Base-by-base conservation (phyloP, 495 filamentous ascomycete species). In the Penicillium dipodomyicola region DNA sequence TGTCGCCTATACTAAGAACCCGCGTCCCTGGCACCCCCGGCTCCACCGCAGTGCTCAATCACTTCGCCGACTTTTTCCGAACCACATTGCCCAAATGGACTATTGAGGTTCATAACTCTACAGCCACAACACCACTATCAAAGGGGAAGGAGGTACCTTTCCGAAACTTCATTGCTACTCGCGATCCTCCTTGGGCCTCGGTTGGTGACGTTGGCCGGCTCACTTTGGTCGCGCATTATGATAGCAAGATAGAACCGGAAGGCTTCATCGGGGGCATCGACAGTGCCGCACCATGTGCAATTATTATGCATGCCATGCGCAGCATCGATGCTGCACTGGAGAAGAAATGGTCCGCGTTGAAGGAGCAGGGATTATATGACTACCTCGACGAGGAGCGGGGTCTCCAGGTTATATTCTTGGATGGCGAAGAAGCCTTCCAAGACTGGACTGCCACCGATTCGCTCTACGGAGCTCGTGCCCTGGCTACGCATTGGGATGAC, bases 211-310 rank as follows among this genome's bases (percentile, higher is more conserved):
- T 92, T 14, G 87, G 86, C 20, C 72, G 91, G 23, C 70, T 97
- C 64, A 92, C 91, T 11, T 79, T 97, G 30, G 95, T 92, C 22
- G 94, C 94, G 43, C 94, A 98, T 75, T 98, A 96, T 74, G 94
- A 98, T 63, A 90, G 84, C 68, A 88, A 94, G 72, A 77, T 90
- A 27, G 76, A 78, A 10, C 95, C 95, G 0, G 71, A 86, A 57
- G 94, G 91, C 0, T 98, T 98, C 69, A 91, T 98, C 49, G 94
- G 94, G 6, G 94, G 92, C 0, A 92, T 86, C 23, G 94, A 98
- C 63, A 96, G 91, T 60, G 94, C 94, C 1, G 94, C 84, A 32
- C 92, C 95, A 30, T 96, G 92, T 69, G 95, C 95, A 0, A 88
- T 97, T 74, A 77, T 98, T 44, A 80, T 98, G 84, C 89, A 94